A percentile compares a stretch with the other conserved stretches of the same genome.
These are phyloP conservation scores for Blastomyces parvus DNA, from an alignment of 2,329 filamentous ascomycete species.

Conservation along the genomic window DNA sequence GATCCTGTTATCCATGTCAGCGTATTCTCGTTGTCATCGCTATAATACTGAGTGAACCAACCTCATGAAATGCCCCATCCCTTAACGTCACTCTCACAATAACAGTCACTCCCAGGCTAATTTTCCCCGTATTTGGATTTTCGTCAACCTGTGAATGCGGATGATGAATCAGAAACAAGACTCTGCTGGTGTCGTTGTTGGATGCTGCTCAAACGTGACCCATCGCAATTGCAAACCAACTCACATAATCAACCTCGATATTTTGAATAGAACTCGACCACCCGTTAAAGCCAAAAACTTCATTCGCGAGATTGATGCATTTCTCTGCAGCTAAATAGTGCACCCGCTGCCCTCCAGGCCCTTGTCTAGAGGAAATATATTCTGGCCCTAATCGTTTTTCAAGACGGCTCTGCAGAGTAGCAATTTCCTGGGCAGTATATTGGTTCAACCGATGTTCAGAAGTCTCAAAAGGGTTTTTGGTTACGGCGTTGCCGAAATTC, in stretches of 20 bases:
- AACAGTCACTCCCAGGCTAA: conserved; percentile 79
- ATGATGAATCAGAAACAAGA: not conserved
- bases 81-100: conserved; percentile 81
- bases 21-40: not conserved
- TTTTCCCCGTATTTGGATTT: conserved; percentile 62
- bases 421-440: conserved; percentile 85
- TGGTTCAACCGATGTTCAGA: conserved; percentile 57
- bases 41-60: conserved; percentile 19
- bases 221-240: conserved; percentile 18
- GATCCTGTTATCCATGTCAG: conserved; percentile 47
- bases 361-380: conserved; percentile 79
- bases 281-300: conserved; percentile 93
- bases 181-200: not conserved
- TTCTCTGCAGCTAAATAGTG: conserved; percentile 96
- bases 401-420: conserved; percentile 72
- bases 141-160: conserved; percentile 57
- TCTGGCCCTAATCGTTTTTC: conserved; percentile 93
- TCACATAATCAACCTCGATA: conserved; percentile 82
- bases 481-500: conserved; percentile 28
- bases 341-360: conserved; percentile 74
- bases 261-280: conserved; percentile 96
- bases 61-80: conserved; percentile 92
- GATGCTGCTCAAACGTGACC: not conserved
- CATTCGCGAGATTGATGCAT: conserved; percentile 87
- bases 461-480: conserved; percentile 85